Evolutionary conservation across 108 stramenopile genomes (phyloP).

Genomic region (Nitzschia sp.): DNA sequence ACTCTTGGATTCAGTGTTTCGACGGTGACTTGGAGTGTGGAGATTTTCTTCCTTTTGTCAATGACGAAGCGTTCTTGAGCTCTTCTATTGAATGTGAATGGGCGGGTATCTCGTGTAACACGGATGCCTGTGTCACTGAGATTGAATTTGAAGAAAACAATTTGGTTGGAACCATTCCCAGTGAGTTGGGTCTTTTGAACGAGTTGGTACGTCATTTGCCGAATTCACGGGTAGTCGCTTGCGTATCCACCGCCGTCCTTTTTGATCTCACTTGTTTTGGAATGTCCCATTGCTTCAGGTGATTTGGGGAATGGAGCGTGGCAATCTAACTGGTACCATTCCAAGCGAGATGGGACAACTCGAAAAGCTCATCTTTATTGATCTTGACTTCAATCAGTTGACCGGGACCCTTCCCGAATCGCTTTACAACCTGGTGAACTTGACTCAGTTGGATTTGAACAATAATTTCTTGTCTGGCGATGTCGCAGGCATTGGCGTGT

Average conservation of each 20-base stretch:
- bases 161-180: slow-evolving; percentile 62
- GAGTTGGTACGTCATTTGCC: slow-evolving; percentile 20
- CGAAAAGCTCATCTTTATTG: slow-evolving; percentile 46
- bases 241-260: not conserved
- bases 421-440: slow-evolving; percentile 33
- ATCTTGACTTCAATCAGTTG: slow-evolving; percentile 52
- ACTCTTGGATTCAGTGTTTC: slow-evolving; percentile 53
- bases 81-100: slow-evolving; percentile 47
- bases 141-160: slow-evolving; percentile 48
- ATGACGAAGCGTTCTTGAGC: slow-evolving; percentile 35
- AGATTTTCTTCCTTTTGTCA: slow-evolving; percentile 25
- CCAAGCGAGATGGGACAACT: slow-evolving; percentile 69
- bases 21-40: slow-evolving; percentile 37
- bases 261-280: slow-evolving; percentile 5
- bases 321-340: slow-evolving; percentile 52
- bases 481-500: slow-evolving; percentile 53
- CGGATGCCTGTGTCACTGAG: slow-evolving; percentile 36
- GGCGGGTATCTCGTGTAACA: slow-evolving; percentile 57
- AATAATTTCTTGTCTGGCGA: slow-evolving; percentile 59
- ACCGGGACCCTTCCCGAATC: slow-evolving; percentile 46
- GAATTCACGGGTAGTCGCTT: no score
- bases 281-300: no score
- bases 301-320: slow-evolving; percentile 50
- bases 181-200: slow-evolving; percentile 46
- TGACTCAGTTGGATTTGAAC: slow-evolving; percentile 62